Evolutionary conservation across 2,329 filamentous ascomycete genomes (phyloP), one percentile per base, ranked within the genome.

Genomic region (Aspergillus fischeri): DNA sequence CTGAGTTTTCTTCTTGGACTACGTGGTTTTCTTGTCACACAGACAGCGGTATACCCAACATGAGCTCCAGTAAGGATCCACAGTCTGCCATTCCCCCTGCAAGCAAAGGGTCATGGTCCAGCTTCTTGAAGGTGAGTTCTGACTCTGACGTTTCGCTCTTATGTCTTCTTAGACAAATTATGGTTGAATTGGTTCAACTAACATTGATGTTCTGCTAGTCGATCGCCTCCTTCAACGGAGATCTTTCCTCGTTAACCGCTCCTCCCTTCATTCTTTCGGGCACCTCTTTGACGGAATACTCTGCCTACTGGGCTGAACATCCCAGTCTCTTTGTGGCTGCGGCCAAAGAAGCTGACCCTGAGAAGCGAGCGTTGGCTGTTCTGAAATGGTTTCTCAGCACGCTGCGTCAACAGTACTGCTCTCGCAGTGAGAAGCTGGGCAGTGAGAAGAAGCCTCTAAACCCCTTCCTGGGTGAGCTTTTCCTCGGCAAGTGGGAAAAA

Each of bases 371-470:
- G 21, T 77, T 96, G 64, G 81, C 93, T 35, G 93, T 97, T n/a
- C 80, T 97, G 67, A 95, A 93, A 76, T 97, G 93, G 93, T 97
- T 97, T 78, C 78, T 97, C 55, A 92, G 87, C 69, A 96, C 92
- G 3, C 81, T 97, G 53, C 96, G 94, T 79, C 91, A 95, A 75
- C 91, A 96, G 53, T 89, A 88, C 72, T 83, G 82, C 65, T 86
- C 81, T 65, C 80, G 85, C 58, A 95, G 90, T 71, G 92, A 97
- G 72, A 86, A 87, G 73, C 76, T 86, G 62, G 92, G 91, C 51
- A 94, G 91, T 70, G 93, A 97, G 81, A 97, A 97, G 86, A 99
- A 97, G 81, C 93, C 93, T 2, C 78, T 99, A 58, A 97, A 99
- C 71, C 94, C 94, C 0, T 97, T 99, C 77, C 78, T 99, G 38